phyloP scores from a whole-genome alignment of 495 filamentous ascomycete species.

The Neurospora terricola region DNA sequence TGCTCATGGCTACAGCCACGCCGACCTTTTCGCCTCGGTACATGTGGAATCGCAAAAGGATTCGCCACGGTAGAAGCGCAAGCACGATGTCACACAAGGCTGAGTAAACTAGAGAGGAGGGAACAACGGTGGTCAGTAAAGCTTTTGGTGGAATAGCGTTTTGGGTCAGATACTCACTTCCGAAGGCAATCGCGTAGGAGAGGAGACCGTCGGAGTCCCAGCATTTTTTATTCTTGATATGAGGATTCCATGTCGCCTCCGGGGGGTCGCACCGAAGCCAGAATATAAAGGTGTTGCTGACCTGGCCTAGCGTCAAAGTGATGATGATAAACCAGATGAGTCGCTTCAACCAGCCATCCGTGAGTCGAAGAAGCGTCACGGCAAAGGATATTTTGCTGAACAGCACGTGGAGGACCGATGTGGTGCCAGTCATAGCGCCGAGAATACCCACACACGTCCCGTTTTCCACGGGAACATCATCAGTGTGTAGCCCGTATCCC shows the following conservation, averaged over 20 bases:
- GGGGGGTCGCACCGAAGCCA: not conserved
- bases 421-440: conserved; percentile 13
- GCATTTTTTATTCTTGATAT: not conserved
- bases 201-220: not conserved
- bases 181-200: not conserved
- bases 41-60: conserved; percentile 18
- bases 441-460: conserved; percentile 4
- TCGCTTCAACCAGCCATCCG: conserved; percentile 8
- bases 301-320: conserved; percentile 2
- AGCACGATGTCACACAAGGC: conserved; percentile 17
- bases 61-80: conserved; percentile 16
- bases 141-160: not conserved
- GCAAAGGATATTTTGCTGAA: conserved; percentile 19
- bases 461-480: conserved; percentile 9
- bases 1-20: conserved; percentile 20
- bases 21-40: conserved; percentile 22
- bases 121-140: not conserved
- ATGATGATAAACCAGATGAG: conserved; percentile 16
- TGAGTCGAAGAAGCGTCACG: conserved; percentile 14
- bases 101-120: conserved; percentile 12
- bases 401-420: conserved; percentile 11
- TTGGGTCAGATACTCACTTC: not conserved
- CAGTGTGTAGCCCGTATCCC: conserved; percentile 9
- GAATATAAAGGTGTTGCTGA: not conserved
- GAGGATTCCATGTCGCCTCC: not conserved